Conservation (phyloP, 2,329 filamentous ascomycete species). For the Xylaria polymorpha region DNA sequence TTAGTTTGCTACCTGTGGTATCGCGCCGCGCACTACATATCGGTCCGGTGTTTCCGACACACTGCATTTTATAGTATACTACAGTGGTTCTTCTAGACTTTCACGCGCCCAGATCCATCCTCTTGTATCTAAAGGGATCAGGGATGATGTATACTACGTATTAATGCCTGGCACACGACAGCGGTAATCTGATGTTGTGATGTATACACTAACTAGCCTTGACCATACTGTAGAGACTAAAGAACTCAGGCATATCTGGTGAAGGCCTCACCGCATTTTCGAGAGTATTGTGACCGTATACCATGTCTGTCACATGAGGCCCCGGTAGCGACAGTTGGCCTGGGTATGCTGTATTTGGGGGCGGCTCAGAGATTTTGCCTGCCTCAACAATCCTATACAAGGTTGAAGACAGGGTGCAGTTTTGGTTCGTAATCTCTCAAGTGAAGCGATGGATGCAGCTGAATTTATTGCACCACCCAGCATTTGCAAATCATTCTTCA, state of each 20-base stretch:
- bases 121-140: neutral
- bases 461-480: constrained; percentile 13
- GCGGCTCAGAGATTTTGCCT: constrained; percentile 17
- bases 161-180: neutral
- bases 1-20: constrained; percentile 15
- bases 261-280: constrained; percentile 9
- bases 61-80: constrained; percentile 2
- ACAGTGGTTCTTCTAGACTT: neutral
- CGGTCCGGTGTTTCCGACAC: constrained; percentile 7
- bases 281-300: neutral
- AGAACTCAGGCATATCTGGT: neutral
- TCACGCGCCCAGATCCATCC: neutral
- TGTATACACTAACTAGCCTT: neutral
- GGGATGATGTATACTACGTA: neutral
- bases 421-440: constrained; percentile 28
- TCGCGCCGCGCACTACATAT: constrained; percentile 10
- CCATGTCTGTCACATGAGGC: constrained; percentile 7
- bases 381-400: constrained; percentile 16
- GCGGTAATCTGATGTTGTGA: neutral
- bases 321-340: constrained; percentile 11
- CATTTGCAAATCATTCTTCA: constrained; percentile 32
- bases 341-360: constrained; percentile 12
- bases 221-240: neutral
- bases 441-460: constrained; percentile 38
- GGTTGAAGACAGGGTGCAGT: constrained; percentile 16